These are phyloP conservation scores for Thelonectria blattea DNA, from an alignment of 2,329 filamentous ascomycete genomes.

Conservation along the genomic window DNA sequence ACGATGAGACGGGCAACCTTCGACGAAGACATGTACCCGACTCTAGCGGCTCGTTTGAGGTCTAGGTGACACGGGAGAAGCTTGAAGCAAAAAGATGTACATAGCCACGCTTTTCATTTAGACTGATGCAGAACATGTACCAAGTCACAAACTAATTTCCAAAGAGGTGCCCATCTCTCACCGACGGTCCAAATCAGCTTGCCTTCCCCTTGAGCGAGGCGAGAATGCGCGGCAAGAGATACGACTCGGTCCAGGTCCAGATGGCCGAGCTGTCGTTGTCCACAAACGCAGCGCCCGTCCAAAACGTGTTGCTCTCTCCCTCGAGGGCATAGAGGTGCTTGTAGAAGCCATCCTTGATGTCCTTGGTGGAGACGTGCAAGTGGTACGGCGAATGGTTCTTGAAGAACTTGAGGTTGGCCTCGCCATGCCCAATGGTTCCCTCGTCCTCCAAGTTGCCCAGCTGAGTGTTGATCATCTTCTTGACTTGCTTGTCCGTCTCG, in stretches of 20 bases:
- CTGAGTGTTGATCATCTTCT: conserved; percentile 19
- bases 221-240: conserved; percentile 2
- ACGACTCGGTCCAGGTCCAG: conserved; percentile 11
- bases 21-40: background rate
- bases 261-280: conserved; percentile 11
- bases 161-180: background rate
- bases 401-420: conserved; percentile 14
- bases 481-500: background rate
- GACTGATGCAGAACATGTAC: background rate
- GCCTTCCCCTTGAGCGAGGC: background rate
- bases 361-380: conserved; percentile 18
- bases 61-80: background rate
- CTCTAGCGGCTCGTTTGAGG: background rate
- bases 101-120: background rate
- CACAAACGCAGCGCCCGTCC: conserved; percentile 22
- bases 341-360: conserved; percentile 23
- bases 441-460: conserved; percentile 15
- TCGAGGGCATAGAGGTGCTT: conserved; percentile 17
- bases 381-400: conserved; percentile 23
- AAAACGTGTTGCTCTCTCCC: conserved; percentile 27
- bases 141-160: background rate
- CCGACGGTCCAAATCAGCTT: background rate
- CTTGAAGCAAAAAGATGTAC: background rate
- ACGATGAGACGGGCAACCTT: conserved; percentile 54
- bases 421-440: background rate